These are phyloP conservation scores for Ogataea haglerorum DNA, from an alignment of 805 yeast species.

Conservation along the genomic window DNA sequence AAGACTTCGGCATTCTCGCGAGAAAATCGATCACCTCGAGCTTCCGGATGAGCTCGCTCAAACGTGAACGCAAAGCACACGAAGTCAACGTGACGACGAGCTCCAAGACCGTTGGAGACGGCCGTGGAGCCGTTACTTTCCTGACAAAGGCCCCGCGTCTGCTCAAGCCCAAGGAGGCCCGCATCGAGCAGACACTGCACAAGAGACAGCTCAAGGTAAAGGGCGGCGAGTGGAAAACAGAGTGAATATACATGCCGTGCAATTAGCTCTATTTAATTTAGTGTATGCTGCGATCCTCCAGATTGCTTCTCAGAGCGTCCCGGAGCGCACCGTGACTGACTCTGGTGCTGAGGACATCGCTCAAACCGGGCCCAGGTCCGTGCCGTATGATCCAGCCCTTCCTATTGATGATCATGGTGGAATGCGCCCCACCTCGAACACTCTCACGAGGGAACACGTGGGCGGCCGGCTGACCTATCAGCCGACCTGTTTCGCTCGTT, in stretches of 20 bases:
- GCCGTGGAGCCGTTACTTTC: constrained; percentile 29
- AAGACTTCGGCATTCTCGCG: constrained; percentile 25
- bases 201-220: constrained; percentile 7
- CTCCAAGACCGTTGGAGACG: constrained; percentile 22
- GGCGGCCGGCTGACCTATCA: constrained; percentile 26
- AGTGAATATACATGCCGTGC: background rate
- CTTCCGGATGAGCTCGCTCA: constrained; percentile 17
- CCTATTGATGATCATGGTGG: constrained; percentile 40
- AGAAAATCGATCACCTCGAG: constrained; percentile 30
- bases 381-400: constrained; percentile 41
- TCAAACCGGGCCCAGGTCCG: constrained; percentile 39
- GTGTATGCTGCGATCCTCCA: constrained; percentile 4
- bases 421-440: constrained; percentile 36
- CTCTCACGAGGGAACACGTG: constrained; percentile 5
- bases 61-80: constrained; percentile 17
- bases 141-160: constrained; percentile 12
- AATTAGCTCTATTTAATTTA: background rate
- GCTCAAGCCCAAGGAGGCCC: constrained; percentile 17
- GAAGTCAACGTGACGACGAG: constrained; percentile 31
- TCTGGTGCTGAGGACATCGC: constrained; percentile 34
- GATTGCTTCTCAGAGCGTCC: constrained; percentile 40
- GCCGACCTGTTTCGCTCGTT: constrained; percentile 31
- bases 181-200: constrained; percentile 21
- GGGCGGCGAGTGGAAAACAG: constrained; percentile 6
- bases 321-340: constrained; percentile 46